These are phyloP conservation scores for Fusarium irregulare DNA, from an alignment of 2,329 filamentous ascomycete genomes.

Conservation along the genomic window DNA sequence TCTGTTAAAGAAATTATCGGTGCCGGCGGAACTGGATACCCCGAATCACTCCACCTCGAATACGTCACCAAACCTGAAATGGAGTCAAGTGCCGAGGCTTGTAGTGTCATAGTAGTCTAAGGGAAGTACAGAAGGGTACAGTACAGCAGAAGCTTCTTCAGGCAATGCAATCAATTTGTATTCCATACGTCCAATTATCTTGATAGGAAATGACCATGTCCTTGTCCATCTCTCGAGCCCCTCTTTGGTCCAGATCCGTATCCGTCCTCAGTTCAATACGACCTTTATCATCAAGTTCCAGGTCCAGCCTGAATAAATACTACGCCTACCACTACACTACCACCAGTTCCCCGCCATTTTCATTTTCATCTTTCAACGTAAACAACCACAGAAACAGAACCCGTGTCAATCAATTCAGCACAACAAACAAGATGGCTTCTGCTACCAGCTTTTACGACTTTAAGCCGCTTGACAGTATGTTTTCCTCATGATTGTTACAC, in stretches of 20 bases:
- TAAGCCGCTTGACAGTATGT: slow-evolving; percentile 82
- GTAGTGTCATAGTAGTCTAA: slow-evolving; percentile 19
- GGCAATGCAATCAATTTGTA: slow-evolving; percentile 7
- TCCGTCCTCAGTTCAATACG: not conserved
- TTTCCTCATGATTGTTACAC: not conserved
- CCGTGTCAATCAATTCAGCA: slow-evolving; percentile 10
- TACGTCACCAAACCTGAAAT: slow-evolving; percentile 40
- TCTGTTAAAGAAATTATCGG: slow-evolving; percentile 15
- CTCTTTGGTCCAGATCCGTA: slow-evolving; percentile 15
- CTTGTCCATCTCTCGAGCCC: slow-evolving; percentile 28
- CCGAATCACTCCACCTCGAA: slow-evolving; percentile 34
- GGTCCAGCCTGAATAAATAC: slow-evolving; percentile 35
- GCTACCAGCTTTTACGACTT: slow-evolving; percentile 79
- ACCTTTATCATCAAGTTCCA: slow-evolving; percentile 10
- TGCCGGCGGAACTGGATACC: slow-evolving; percentile 36
- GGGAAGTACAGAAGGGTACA: not conserved
- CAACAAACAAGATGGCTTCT: slow-evolving; percentile 52
- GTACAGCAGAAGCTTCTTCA: slow-evolving; percentile 11
- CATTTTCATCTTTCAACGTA: slow-evolving; percentile 31
- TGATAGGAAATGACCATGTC: not conserved
- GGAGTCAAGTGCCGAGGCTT: slow-evolving; percentile 41
- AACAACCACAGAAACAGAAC: not conserved
- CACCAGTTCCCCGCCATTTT: slow-evolving; percentile 26
- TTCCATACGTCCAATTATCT: not conserved
- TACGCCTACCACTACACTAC: not conserved